Percentiles rank a stretch among this genome's conserved stretches.
Evolutionary conservation across 164 flowering plant genomes (phyloP).

Genomic region (Vitis amurensis): DNA sequence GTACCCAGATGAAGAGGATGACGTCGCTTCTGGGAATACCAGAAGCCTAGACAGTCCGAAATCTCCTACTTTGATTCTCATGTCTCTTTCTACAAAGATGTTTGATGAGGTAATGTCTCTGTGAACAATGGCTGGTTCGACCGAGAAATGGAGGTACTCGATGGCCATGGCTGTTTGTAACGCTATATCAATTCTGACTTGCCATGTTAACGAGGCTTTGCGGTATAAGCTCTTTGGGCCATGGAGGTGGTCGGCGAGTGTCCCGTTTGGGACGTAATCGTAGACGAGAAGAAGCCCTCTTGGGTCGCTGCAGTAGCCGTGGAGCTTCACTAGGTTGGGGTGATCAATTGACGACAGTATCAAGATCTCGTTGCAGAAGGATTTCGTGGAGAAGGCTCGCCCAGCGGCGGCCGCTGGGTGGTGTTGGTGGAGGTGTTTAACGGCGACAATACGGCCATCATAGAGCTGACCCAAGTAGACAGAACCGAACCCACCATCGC

Average conservation of each 20-base stretch:
- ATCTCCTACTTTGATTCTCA: slow-evolving; percentile 82
- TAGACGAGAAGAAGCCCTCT: slow-evolving; percentile 81
- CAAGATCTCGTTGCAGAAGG: slow-evolving; percentile 85
- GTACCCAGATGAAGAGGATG: slow-evolving; percentile 30
- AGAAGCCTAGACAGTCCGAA: slow-evolving; percentile 84
- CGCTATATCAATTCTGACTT: slow-evolving; percentile 63
- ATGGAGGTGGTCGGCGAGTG: slow-evolving; percentile 89
- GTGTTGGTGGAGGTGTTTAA: slow-evolving; percentile 68
- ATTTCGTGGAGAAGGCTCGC: slow-evolving; percentile 44
- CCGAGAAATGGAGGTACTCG: slow-evolving; percentile 75
- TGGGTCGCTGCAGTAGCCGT: slow-evolving; percentile 87
- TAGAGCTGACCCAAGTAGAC: slow-evolving; percentile 69
- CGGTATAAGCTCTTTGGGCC: slow-evolving; percentile 32
- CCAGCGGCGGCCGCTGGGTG: slow-evolving; percentile 26
- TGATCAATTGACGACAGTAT: slow-evolving; percentile 74
- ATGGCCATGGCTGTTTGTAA: slow-evolving; percentile 69
- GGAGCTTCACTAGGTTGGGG: slow-evolving; percentile 78
- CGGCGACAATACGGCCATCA: slow-evolving; percentile 72
- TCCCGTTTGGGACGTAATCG: slow-evolving; percentile 87
- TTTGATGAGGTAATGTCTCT: slow-evolving; percentile 85
- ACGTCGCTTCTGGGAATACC: slow-evolving; percentile 34
- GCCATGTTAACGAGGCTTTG: slow-evolving; percentile 52
- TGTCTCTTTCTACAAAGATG: slow-evolving; percentile 75
- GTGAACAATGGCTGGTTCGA: slow-evolving; percentile 74
- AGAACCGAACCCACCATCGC: slow-evolving; percentile 95